Evolutionary conservation across 1,284 basidiomycete species (phyloP).

Genomic region (Phylloporus gajari): DNA sequence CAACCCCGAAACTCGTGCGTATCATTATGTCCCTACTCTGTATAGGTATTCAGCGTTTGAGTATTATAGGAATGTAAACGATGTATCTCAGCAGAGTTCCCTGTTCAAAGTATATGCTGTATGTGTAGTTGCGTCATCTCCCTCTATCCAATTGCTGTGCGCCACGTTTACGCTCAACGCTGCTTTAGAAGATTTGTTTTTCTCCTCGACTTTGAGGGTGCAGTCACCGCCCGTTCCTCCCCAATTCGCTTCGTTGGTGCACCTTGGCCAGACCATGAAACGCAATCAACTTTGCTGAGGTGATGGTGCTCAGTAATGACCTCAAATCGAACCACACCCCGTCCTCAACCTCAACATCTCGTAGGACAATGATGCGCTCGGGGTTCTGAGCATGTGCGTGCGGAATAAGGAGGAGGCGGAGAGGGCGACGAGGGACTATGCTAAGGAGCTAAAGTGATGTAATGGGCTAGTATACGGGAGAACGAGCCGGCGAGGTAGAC

Average conservation of each 20-base stretch:
- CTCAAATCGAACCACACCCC: constrained; percentile 84
- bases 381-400: constrained; percentile 85
- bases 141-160: constrained; percentile 85
- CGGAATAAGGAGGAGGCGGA: constrained; percentile 90
- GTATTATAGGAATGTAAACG: constrained; percentile 90
- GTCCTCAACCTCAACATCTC: constrained; percentile 91
- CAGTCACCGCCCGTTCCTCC: constrained; percentile 94
- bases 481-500: constrained; percentile 79
- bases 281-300: constrained; percentile 86
- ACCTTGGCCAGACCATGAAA: constrained; percentile 90
- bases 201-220: constrained; percentile 88
- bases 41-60: constrained; percentile 5
- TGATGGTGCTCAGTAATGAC: constrained; percentile 90
- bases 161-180: constrained; percentile 94
- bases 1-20: constrained; percentile 84
- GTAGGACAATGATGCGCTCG: constrained; percentile 87
- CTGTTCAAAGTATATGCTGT: constrained; percentile 78
- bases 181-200: constrained; percentile 91
- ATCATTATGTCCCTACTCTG: background rate
- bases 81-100: constrained; percentile 94
- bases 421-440: constrained; percentile 39
- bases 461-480: too few species aligned
- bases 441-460: constrained; percentile 14
- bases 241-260: constrained; percentile 86
- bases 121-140: too few species aligned